A percentile compares a stretch with the other conserved stretches of the same genome.
These are phyloP conservation scores for Saccharomyces pastorianus DNA, from an alignment of 1,139 yeast genomes.

Conservation along the genomic window DNA sequence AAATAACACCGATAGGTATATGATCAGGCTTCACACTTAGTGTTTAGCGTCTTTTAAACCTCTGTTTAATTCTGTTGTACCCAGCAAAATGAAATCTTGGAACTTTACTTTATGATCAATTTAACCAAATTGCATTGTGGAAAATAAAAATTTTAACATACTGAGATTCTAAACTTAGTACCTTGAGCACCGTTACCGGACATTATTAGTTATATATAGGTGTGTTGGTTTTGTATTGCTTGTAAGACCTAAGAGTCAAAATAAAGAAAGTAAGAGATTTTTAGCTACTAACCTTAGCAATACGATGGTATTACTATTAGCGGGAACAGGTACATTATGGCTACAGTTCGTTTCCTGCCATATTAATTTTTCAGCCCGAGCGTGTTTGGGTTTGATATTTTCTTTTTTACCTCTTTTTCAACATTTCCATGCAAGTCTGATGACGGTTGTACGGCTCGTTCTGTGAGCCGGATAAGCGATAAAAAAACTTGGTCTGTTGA, in stretches of 20 bases:
- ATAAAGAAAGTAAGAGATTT: constrained; percentile 6
- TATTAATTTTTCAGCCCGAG: background rate
- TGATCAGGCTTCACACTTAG: background rate
- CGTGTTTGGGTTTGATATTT: background rate
- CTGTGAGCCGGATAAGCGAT: background rate
- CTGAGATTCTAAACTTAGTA: constrained; percentile 99
- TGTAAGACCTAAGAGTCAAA: background rate
- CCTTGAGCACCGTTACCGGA: constrained; percentile 96
- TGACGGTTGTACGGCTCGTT: constrained; percentile 1
- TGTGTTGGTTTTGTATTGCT: background rate
- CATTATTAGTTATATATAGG: constrained; percentile 37
- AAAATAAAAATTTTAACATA: constrained; percentile 41
- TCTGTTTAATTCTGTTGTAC: background rate
- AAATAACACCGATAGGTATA: background rate
- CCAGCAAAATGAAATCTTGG: background rate
- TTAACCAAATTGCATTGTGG: background rate
- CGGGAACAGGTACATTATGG: background rate
- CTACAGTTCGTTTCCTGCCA: background rate
- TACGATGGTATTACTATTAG: background rate
- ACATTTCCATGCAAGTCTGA: background rate
- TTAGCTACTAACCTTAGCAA: background rate
- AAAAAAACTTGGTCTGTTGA: background rate
- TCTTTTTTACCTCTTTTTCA: background rate
- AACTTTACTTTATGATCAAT: background rate
- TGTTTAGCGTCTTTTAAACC: background rate